Evolutionary conservation across 202 grass and related monocot genomes (phyloP), one percentile per base, ranked within the genome.

Genomic region (Zoysia matrella): DNA sequence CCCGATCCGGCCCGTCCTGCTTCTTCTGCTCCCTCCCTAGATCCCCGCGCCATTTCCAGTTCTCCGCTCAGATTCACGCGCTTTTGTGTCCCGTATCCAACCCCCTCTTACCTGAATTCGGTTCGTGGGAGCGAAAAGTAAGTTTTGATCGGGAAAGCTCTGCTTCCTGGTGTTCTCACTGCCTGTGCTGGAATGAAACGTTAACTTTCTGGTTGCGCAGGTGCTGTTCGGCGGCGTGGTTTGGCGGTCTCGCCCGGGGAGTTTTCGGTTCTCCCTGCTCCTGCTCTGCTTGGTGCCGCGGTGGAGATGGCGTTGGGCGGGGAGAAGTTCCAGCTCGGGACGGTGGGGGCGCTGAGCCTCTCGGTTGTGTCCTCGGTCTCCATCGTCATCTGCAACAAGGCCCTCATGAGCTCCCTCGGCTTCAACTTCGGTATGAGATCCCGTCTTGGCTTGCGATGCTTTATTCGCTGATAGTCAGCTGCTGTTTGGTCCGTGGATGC

Each of bases 281-380:
- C 11, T 41, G 75, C 39, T 77, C 43, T 80, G 74, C 11, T 0
- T 47, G 75, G 75, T 39, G 65, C 65, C 49, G 60, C 39, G 82
- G 71, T 11, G 66, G 52, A 82, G 74, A 86, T 90, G 86, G 81
- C 76, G 72, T 66, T 72, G 56, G 78, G 78, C 15, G 94, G 89
- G 75, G 91, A 93, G 84, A 92, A 86, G 79, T 97, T 93, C 87
- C 94, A 97, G 83, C 78, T 97, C 76, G 94, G 94, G 78, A 97
- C 94, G 11, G 94, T 97, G 81, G 91, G 94, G 71, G 94, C 94
- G 51, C 86, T 97, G 1, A 90, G 89, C 87, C 83, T 97, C 48
- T 97, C 94, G 43, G 94, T 97, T 56, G 94, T 97, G 82, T 97
- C 94, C 65, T 97, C 94, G 4, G 94, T 22, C 22, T 22, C 22